Evolutionary conservation across 345 rosid genomes (phyloP).

Genomic region (Carallia brachiata): DNA sequence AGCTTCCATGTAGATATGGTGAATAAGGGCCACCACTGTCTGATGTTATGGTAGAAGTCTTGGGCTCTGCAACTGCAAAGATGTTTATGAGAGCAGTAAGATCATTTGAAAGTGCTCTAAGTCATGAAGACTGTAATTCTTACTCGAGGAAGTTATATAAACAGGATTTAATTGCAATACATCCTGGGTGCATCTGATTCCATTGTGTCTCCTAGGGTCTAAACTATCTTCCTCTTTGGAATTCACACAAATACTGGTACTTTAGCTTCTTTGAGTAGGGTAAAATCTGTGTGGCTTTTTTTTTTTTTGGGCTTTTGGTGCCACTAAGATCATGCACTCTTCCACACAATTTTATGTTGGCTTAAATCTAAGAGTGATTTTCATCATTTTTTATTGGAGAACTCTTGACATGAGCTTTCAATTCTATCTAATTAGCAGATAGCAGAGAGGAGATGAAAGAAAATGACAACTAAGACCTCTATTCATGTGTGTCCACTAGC

Average conservation of each 20-base stretch:
- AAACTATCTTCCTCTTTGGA: neutral
- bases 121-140: neutral
- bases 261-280: neutral
- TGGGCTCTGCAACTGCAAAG: no score
- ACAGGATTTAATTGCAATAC: neutral
- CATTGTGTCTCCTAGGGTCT: neutral
- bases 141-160: neutral
- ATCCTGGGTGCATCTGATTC: neutral
- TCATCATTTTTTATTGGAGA: neutral
- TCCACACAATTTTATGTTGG: neutral
- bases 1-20: neutral
- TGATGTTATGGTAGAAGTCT: neutral
- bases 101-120: neutral
- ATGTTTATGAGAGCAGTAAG: no score
- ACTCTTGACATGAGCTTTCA: neutral
- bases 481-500: neutral
- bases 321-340: neutral
- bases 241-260: neutral
- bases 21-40: neutral
- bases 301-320: no score
- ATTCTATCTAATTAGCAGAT: neutral
- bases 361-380: neutral
- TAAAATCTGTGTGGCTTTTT: neutral
- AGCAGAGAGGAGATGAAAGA: neutral
- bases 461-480: no score